Conservation (phyloP, 768 basidiomycete genomes). For the Vararia minispora region DNA sequence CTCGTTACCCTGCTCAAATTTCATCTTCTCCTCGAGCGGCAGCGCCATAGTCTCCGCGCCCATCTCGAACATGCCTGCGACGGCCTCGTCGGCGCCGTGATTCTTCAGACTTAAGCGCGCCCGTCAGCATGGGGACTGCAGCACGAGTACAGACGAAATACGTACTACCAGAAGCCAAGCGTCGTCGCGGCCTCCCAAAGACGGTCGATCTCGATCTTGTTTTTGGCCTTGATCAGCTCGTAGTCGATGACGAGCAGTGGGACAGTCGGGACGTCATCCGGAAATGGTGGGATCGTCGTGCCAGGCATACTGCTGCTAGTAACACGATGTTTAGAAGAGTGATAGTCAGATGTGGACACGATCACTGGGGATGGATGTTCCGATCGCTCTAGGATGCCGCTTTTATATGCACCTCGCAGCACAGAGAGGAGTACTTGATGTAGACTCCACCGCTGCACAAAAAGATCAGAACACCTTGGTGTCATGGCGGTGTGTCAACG, state of each 20-base stretch:
- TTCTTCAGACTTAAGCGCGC: slow-evolving; percentile 26
- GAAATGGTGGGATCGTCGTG: slow-evolving; percentile 29
- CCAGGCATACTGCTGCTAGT: no score
- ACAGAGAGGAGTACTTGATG: no score
- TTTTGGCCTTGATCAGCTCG: slow-evolving; percentile 22
- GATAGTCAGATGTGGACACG: no score
- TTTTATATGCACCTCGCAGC: no score
- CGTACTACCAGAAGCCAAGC: slow-evolving; percentile 46
- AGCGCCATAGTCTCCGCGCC: slow-evolving; percentile 27
- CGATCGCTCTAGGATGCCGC: no score
- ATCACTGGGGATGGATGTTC: no score
- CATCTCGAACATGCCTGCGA: slow-evolving; percentile 26
- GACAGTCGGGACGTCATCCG: slow-evolving; percentile 30
- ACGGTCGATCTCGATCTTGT: slow-evolving; percentile 27
- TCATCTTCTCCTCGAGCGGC: slow-evolving; percentile 28
- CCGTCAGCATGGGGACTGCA: neutral
- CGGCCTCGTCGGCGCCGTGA: slow-evolving; percentile 26
- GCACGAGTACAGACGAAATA: slow-evolving; percentile 8
- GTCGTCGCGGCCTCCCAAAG: slow-evolving; percentile 39
- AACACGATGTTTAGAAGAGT: no score
- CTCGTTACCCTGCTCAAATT: slow-evolving; percentile 30
- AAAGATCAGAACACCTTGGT: no score
- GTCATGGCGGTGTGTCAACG: no score
- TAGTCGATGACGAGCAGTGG: slow-evolving; percentile 38
- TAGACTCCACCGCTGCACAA: no score